Evolutionary conservation across 768 basidiomycete genomes (phyloP).

Genomic region (Tricholoma hemisulphureum): DNA sequence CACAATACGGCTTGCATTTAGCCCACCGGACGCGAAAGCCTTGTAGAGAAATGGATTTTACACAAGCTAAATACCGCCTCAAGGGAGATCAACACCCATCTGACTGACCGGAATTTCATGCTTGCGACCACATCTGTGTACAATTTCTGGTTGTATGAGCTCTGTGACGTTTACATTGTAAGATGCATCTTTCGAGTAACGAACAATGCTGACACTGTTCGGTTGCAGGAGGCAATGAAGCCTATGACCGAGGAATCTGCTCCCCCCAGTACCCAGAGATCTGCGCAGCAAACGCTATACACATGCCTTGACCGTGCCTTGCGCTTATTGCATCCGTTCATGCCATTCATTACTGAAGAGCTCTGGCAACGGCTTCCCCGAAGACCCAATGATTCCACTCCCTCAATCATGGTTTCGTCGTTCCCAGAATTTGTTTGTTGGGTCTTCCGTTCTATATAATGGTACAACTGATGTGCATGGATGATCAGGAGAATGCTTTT

Average conservation of each 20-base stretch:
- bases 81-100: slow-evolving; percentile 67
- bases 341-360: slow-evolving; percentile 99
- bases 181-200: slow-evolving; percentile 23
- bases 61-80: slow-evolving; percentile 89
- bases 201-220: slow-evolving; percentile 1
- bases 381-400: slow-evolving; percentile 74
- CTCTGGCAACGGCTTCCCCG: slow-evolving; percentile 96
- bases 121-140: slow-evolving; percentile 79
- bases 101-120: slow-evolving; percentile 90
- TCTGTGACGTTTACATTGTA: slow-evolving; percentile 99
- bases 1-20: slow-evolving; percentile 29
- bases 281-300: slow-evolving; percentile 94
- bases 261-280: slow-evolving; percentile 58
- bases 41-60: slow-evolving; percentile 93
- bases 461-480: background rate
- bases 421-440: slow-evolving; percentile 77
- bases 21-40: slow-evolving; percentile 86
- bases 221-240: slow-evolving; percentile 91
- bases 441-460: background rate
- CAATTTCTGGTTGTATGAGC: slow-evolving; percentile 97
- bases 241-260: slow-evolving; percentile 88
- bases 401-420: slow-evolving; percentile 85
- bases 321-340: slow-evolving; percentile 92
- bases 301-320: slow-evolving; percentile 91
- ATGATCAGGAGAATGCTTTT: slow-evolving; percentile 58